Evolutionary conservation across 176 grass and related monocot species (phyloP), one percentile per base, ranked within the genome.

Genomic region (Hyparrhenia diplandra): DNA sequence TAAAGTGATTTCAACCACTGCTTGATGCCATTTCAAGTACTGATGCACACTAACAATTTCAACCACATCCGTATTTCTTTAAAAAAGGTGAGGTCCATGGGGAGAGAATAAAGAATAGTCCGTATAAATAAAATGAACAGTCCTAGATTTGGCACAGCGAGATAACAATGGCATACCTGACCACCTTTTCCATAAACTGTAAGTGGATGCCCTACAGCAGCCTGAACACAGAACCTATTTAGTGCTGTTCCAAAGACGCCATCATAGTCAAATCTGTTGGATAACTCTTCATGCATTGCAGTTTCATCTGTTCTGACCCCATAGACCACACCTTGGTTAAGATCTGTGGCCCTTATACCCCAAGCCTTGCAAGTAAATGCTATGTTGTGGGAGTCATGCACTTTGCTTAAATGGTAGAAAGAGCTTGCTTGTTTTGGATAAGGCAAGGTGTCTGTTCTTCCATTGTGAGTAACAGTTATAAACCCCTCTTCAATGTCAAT

Each of bases 201-300:
- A 68, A 98, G 85, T 37, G 95, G 95, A 52, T 98, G 95, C 23
- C 92, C 92, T 14, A 98, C 92, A 81, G 88, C 95, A 40, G 95
- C 95, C 69, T 98, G 95, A 64, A 98, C 95, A 92, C 95, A 98
- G 57, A 98, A 98, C 70, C 95, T 89, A 86, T 98, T 98, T 30
- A 98, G 78, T 81, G 95, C 95, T 80, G 95, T 98, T 29, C 95
- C 95, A 79, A 98, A 98, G 79, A 98, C 64, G 2, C 88, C 90
- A 68, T 94, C 92, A 85, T 98, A 98, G 69, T 98, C 95, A 80
- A 98, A 92, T 35, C 92, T 92, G 77, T 98, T 98, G 34, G 81
- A 94, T n/a, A 98, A 80, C 74, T 94, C 95, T 74, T 94, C 90
- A 57, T 94, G 95, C 95, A 98, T 87, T 11, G 89, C 95, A 52